These are phyloP conservation scores for Acanthamoeba triangularis DNA, from an alignment of 208 protist species.

Conservation along the genomic window DNA sequence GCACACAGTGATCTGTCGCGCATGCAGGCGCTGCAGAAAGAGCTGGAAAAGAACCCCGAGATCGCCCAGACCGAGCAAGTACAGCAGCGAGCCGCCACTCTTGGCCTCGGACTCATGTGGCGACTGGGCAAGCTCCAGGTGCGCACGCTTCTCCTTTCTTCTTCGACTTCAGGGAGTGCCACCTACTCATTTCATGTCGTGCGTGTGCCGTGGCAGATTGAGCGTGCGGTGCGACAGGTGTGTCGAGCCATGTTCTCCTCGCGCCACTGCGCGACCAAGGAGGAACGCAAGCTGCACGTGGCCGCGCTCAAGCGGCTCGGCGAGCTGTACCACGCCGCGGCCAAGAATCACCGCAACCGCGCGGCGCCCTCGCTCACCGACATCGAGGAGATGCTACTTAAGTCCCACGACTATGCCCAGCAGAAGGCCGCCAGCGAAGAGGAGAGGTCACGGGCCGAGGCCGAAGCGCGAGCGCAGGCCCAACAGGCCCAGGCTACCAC, in stretches of 20 bases:
- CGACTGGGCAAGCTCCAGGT: conserved; percentile 50
- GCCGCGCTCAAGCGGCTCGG: conserved; percentile 21
- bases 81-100: conserved; percentile 18
- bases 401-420: conserved; percentile 42
- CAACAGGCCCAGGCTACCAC: neutral
- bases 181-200: neutral
- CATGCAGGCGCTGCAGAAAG: conserved; percentile 57
- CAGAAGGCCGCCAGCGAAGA: conserved; percentile 27
- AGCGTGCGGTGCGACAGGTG: neutral
- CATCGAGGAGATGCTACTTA: conserved; percentile 21
- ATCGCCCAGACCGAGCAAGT: neutral
- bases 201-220: neutral
- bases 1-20: conserved; percentile 4
- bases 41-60: conserved; percentile 36
- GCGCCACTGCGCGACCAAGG: neutral
- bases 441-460: neutral
- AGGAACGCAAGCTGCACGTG: conserved; percentile 1
- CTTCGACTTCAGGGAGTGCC: neutral
- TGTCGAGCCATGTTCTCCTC: neutral
- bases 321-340: conserved; percentile 33
- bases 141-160: neutral
- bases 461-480: neutral
- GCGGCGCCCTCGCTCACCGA: conserved; percentile 7
- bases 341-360: conserved; percentile 37
- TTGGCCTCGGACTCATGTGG: conserved; percentile 52